A percentile compares a stretch with the other conserved stretches of the same genome.
Evolutionary conservation across 306 rosid species (phyloP).

Genomic region (Spatholobus suberectus): DNA sequence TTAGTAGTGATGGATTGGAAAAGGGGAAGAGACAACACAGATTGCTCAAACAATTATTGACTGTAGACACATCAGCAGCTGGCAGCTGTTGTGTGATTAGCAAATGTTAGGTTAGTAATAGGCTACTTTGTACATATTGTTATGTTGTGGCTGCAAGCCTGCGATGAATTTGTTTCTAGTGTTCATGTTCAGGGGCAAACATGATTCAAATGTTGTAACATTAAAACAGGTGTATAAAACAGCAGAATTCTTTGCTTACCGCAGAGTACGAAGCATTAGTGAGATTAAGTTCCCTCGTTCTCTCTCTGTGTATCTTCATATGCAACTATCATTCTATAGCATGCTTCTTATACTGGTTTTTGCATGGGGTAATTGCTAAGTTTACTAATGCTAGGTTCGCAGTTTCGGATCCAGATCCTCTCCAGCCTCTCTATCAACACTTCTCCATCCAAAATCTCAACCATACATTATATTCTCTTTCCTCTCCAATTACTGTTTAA

Average conservation of each 20-base stretch:
- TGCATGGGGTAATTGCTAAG: neutral
- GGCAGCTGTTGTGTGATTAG: constrained; percentile 50
- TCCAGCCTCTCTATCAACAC: no score
- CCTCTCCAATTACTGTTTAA: neutral
- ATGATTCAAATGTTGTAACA: constrained; percentile 72
- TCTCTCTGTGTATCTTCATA: neutral
- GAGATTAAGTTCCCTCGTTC: constrained; percentile 41
- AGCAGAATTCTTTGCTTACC: constrained; percentile 61
- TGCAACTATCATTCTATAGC: constrained; percentile 15
- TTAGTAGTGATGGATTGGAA: constrained; percentile 73
- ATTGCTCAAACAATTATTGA: constrained; percentile 47
- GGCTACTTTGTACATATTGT: constrained; percentile 65
- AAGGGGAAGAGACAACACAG: constrained; percentile 69
- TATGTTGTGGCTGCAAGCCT: constrained; percentile 52
- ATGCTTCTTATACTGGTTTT: neutral
- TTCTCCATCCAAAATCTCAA: neutral
- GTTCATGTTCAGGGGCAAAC: constrained; percentile 49
- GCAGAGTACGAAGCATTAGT: constrained; percentile 56
- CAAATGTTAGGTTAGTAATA: constrained; percentile 47
- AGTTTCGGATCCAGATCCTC: neutral
- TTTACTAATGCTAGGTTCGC: neutral
- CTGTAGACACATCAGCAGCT: constrained; percentile 37
- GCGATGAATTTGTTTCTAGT: constrained; percentile 49
- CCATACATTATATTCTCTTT: neutral
- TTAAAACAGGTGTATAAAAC: constrained; percentile 60